These are phyloP conservation scores for Begonia fuchsioides DNA, from an alignment of 306 rosid genomes.

Conservation along the genomic window DNA sequence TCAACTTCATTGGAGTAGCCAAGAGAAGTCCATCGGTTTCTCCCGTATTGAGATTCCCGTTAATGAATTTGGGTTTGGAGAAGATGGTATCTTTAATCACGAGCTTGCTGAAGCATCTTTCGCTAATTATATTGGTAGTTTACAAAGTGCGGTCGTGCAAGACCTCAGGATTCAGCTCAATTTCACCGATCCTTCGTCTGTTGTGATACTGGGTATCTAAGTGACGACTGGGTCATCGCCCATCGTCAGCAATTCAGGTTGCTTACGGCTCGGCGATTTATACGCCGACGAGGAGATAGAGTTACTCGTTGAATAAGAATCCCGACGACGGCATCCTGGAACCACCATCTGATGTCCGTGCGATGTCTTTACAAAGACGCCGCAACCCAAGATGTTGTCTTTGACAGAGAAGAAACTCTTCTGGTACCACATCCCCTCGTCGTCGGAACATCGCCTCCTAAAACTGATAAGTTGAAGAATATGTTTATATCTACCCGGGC, in stretches of 20 bases:
- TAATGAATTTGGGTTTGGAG: conserved; percentile 52
- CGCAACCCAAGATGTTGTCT: conserved; percentile 44
- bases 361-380: conserved; percentile 67
- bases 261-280: conserved; percentile 61
- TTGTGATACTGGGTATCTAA: conserved; percentile 46
- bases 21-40: conserved; percentile 48
- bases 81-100: conserved; percentile 27
- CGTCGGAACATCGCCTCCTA: conserved; percentile 15
- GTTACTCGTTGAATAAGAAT: conserved; percentile 46
- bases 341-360: conserved; percentile 51
- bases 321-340: conserved; percentile 19
- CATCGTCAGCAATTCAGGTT: conserved; percentile 28
- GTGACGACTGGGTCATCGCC: conserved; percentile 41
- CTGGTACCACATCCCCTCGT: conserved; percentile 28
- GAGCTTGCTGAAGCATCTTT: conserved; percentile 63
- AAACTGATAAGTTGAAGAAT: conserved; percentile 34
- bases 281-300: conserved; percentile 77
- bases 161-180: conserved; percentile 55
- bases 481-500: conserved; percentile 53
- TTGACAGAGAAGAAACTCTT: conserved; percentile 42
- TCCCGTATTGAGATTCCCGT: conserved; percentile 80
- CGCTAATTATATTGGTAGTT: conserved; percentile 57
- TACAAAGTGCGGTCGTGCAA: conserved; percentile 57
- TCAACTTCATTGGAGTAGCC: conserved; percentile 4
- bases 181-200: conserved; percentile 23